Evolutionary conservation across 1,284 basidiomycete species (phyloP).

Genomic region (Cutaneotrichosporon sp.): DNA sequence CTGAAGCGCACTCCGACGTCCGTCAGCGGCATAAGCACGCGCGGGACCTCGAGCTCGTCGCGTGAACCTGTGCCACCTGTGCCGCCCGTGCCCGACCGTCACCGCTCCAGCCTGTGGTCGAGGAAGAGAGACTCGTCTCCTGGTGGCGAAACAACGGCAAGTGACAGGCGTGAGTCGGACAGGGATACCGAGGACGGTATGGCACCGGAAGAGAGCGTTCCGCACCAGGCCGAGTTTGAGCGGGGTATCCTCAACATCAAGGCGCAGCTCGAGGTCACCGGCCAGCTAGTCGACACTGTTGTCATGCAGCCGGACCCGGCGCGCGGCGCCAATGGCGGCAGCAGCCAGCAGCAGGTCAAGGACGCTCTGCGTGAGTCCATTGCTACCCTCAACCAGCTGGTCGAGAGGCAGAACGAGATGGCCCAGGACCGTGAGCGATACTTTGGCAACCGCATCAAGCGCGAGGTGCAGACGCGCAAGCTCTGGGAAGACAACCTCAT

Average conservation of each 20-base stretch:
- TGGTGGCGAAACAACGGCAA: constrained; percentile 16
- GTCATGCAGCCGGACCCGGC: constrained; percentile 45
- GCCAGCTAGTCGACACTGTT: constrained; percentile 61
- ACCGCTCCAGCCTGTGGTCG: background rate
- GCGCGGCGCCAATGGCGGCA: constrained; percentile 20
- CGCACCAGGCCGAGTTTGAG: constrained; percentile 64
- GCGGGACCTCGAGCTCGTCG: background rate
- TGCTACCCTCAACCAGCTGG: constrained; percentile 55
- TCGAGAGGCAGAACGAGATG: constrained; percentile 69
- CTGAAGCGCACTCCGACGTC: constrained; percentile 48
- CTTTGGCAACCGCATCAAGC: constrained; percentile 59
- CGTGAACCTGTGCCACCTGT: background rate
- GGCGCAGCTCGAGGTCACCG: constrained; percentile 72
- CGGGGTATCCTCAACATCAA: constrained; percentile 68
- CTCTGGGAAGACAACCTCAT: constrained; percentile 92
- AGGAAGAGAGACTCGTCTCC: constrained; percentile 8
- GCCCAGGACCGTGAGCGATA: constrained; percentile 74
- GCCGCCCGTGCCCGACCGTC: background rate
- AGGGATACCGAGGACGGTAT: constrained; percentile 1
- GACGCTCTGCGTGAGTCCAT: constrained; percentile 64
- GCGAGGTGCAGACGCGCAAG: constrained; percentile 66
- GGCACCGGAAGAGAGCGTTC: constrained; percentile 49
- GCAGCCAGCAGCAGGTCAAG: constrained; percentile 53
- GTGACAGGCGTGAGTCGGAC: constrained; percentile 11
- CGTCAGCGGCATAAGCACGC: constrained; percentile 42